Base-by-base conservation (phyloP, 2,329 filamentous ascomycete genomes). In the Cercospora zeae-maydis region DNA sequence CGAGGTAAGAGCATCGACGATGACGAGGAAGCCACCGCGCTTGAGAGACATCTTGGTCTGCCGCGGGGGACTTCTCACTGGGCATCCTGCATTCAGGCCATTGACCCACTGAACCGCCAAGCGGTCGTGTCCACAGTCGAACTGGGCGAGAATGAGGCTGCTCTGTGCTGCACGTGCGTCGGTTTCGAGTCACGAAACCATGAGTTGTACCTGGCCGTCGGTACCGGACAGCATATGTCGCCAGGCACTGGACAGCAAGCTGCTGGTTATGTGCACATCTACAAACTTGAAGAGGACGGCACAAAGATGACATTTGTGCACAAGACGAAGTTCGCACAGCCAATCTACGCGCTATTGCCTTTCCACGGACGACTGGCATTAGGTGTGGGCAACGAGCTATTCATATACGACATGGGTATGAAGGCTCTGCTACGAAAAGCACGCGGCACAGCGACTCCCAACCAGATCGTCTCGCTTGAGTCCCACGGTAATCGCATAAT, bases 21-120 rank as follows among this genome's bases (percentile, higher is more conserved):
- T 8, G 67, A 67, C 31, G 59, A 63, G 14, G 64, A 66, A 57
- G 61, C 66, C n/a, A 63, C 56, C 7, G 63, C 61, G 13, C 60
- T 72, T 16, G 71, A 73, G 58, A 86, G 89, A 68, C 90, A 96
- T 4, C 97, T 99, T 74, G 95, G 95, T 1, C 92, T 97, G 72
- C 90, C 95, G 9, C 86, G 88, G 61, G 92, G 87, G 24, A 87
- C 85, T 63, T 89, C 91, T 19, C 90, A 93, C 67, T 99, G 95
- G 95, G 92, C 95, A 42, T 98, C 93, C 9, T 98, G 93, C 76
- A 93, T 99, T 68, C 92, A 91, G 72, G 85, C 97, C 19, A 84
- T 99, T 16, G 95, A 99, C 72, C 93, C 95, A 0, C 75, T 93
- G 27, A 64, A 63, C 19, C 51, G 61, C 54, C 69, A 72, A 53